These are phyloP conservation scores for Ettlia oleoabundans DNA, from an alignment of 139 green algal species.

Conservation along the genomic window DNA sequence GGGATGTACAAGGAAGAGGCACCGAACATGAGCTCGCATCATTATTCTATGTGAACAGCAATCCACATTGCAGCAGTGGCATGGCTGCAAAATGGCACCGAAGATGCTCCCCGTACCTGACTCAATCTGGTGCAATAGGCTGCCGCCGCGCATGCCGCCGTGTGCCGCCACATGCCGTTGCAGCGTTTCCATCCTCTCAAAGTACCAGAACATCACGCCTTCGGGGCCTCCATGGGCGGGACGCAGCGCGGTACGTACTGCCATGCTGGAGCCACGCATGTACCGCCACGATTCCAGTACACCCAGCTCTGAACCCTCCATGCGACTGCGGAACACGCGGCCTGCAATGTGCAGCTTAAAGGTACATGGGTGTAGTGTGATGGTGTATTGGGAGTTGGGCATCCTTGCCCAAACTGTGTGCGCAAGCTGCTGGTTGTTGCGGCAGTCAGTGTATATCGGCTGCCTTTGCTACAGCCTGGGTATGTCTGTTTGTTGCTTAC, in stretches of 20 bases:
- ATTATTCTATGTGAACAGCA: too few relatives aligned
- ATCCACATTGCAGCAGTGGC: too few relatives aligned
- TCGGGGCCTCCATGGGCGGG: conserved; percentile 6
- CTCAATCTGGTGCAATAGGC: conserved; percentile 28
- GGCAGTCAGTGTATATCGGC: too few relatives aligned
- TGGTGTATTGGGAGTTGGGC: too few relatives aligned
- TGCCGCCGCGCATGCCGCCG: conserved; percentile 14
- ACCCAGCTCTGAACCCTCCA: conserved; percentile 45
- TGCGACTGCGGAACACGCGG: conserved; percentile 22
- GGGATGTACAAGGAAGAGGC: too few relatives aligned
- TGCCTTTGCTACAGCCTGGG: too few relatives aligned
- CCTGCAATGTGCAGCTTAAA: conserved; percentile 29
- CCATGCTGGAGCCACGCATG: conserved; percentile 32
- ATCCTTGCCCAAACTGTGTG: too few relatives aligned
- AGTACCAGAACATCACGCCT: conserved; percentile 16
- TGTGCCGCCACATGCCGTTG: conserved; percentile 20
- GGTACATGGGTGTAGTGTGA: neutral
- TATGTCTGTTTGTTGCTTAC: neutral
- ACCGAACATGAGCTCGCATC: too few relatives aligned
- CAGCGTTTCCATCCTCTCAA: conserved; percentile 42
- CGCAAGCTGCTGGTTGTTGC: too few relatives aligned
- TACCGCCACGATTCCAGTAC: conserved; percentile 36
- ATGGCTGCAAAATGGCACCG: too few relatives aligned
- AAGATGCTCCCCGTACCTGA: too few relatives aligned
- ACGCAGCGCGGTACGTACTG: conserved; percentile 38